Base-by-base conservation (phyloP, 2,329 filamentous ascomycete genomes). In the Aspergillus brasiliensis region DNA sequence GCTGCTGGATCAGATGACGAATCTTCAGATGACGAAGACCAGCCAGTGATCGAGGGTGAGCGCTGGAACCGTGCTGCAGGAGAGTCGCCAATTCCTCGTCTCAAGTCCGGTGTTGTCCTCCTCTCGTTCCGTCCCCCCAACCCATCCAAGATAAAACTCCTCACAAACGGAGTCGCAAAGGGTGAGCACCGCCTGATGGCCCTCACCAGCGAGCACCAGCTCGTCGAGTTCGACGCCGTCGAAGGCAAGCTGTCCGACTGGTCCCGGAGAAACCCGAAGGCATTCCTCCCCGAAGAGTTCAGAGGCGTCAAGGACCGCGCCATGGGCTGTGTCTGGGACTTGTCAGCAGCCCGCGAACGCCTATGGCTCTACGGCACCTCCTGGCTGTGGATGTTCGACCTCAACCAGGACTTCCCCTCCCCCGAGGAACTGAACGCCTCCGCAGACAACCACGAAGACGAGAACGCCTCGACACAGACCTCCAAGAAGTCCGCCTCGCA, bases 371-470 rank as follows among this genome's bases (percentile, higher is more conserved):
- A 96, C 70, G 93, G 94, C 6, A 85, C 87, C 42, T 88, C 86
- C 1, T 98, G 92, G 84, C 77, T 99, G 23, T 92, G 91, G 79
- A 98, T 98, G 93, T 86, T 99, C 61, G 92, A 98, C 73, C 80
- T 96, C 28, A 85, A 85, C 19, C 84, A 85, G 69, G 89, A 97
- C 73, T 83, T 95, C 51, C 73, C 78, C 0, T 72, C 76, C 8
- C 69, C 75, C 3, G 75, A 74, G 23, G 71, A 71, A 28, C 62
- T 66, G 6, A 62, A 61, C 42, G 66, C 65, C 10, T 66, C 57
- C 17, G 64, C 67, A 6, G 61, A 70, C 49, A 57, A 63, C 34
- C 63, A 68, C 34, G 67, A 73, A 46, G 66, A 72, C 40, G 62
- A 61, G 28, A 65, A 71, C 48, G 59, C 60, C 25, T 62, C 65